Evolutionary conservation across 1,284 basidiomycete genomes (phyloP).

Genomic region (Marasmius fiardii): DNA sequence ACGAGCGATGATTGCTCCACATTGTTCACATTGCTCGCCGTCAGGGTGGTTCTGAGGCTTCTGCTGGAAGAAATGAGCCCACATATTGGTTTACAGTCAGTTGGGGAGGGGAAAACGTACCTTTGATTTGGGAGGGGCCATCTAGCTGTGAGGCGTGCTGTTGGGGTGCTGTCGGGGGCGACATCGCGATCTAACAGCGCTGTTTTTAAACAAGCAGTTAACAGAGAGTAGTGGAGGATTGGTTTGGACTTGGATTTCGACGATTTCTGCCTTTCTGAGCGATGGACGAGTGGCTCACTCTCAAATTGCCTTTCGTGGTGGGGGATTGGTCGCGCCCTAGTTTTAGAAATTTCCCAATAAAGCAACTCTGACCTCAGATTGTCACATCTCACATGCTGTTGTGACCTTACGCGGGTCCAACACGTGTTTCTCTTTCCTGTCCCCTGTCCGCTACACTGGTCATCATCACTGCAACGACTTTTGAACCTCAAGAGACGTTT

Average conservation of each 20-base stretch:
- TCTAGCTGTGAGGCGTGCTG: background rate
- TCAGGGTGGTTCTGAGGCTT: background rate
- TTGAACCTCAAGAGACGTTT: no score
- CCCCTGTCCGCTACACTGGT: no score
- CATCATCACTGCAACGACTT: no score
- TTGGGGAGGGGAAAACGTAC: background rate
- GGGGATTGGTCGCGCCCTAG: no score
- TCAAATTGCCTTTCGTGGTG: background rate
- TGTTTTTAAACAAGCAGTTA: background rate
- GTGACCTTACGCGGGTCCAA: no score
- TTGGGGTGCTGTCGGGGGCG: background rate
- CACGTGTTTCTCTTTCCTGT: no score
- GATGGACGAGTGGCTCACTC: background rate
- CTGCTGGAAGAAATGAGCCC: background rate
- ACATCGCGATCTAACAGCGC: background rate
- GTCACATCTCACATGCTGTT: no score
- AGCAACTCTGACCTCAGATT: no score
- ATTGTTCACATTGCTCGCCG: conserved; percentile 5
- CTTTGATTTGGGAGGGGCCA: conserved; percentile 1
- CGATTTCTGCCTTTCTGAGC: background rate
- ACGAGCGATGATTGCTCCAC: conserved; percentile 1
- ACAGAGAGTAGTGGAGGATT: background rate
- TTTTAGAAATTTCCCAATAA: no score
- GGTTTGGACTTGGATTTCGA: background rate
- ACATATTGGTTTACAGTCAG: background rate